Base-by-base conservation (phyloP, 306 rosid genomes). In the Quercus cerris region DNA sequence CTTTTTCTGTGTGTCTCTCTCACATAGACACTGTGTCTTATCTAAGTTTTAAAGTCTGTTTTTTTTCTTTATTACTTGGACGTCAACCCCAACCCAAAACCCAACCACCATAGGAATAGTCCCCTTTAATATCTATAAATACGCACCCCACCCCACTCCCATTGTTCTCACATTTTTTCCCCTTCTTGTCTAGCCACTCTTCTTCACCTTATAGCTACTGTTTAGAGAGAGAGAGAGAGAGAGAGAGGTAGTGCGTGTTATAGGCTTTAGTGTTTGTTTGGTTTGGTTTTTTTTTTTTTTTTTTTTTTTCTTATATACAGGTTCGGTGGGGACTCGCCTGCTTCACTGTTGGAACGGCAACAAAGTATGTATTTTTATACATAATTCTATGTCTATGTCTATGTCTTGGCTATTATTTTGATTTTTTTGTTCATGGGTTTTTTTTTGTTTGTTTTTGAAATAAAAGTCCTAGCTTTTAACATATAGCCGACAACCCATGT, bases 71-170 rank as follows among this genome's bases (percentile, higher is more conserved):
- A 84, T 59, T 30, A 76, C 81, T 66, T 52, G 74, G 49, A 19
- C 87, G 87, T 85, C 81, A 44, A 90, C 87, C 88, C 87, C 80
- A 75, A 75, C 54, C 13, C 54, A 49, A 49, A 49, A 49, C 54
- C 54, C 17, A 75, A 75, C 54, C 13, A 38, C 27, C 66, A 46
- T 41, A 1, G 11, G 12, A 41, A 41, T 77, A 38, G 77, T 20
- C 5, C 33, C 22, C 44, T 69, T 49, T 10, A 49, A 62, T 71
- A 28, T 11, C 89, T 91, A 86, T 89, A 89, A 87, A 85, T 89
- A 78, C 77, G 84, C 20, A 72, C 69, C 51, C 31, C 66, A 72
- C 66, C 56, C 25, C 70, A 9, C 78, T 52, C 71, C 70, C 27
- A 9, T 27, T 4, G 56, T 46, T 17, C 30, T 20, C 70, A 33